Conservation (phyloP, 2,329 filamentous ascomycete species). For the Colletotrichum camelliae region DNA sequence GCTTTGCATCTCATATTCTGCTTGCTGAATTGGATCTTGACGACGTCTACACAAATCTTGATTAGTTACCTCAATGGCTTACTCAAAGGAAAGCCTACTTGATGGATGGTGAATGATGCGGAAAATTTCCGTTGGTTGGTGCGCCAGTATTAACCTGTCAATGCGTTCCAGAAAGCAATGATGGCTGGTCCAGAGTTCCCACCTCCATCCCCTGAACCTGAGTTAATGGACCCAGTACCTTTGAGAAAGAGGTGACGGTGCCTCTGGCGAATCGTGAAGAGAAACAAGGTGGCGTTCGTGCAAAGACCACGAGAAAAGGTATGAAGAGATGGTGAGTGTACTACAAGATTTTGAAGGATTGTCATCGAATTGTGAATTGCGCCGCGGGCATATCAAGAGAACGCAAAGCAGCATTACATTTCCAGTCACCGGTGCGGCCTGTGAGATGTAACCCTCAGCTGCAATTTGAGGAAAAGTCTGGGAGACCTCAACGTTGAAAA, state of each 20-base stretch:
- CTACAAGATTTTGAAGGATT: constrained; percentile 98
- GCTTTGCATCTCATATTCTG: constrained; percentile 97
- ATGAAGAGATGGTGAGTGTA: constrained; percentile 99
- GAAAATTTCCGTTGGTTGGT: constrained; percentile 85
- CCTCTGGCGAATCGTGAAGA: constrained; percentile 78
- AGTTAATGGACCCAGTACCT: constrained; percentile 92
- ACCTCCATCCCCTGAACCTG: constrained; percentile 95
- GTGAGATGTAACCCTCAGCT: constrained; percentile 87
- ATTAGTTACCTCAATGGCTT: too few relatives aligned
- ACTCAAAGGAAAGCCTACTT: constrained; percentile 62
- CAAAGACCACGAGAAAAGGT: constrained; percentile 89
- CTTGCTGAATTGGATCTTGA: constrained; percentile 97
- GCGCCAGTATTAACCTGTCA: constrained; percentile 86
- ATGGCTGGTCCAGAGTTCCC: constrained; percentile 87
- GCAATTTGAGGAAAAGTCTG: constrained; percentile 58
- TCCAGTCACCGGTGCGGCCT: constrained; percentile 90
- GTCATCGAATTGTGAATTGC: constrained; percentile 90
- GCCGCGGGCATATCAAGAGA: constrained; percentile 96
- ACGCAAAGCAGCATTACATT: constrained; percentile 99
- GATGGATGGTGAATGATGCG: constrained; percentile 82
- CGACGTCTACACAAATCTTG: constrained; percentile 63
- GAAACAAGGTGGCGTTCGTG: constrained; percentile 95
- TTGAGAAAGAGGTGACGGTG: constrained; percentile 84
- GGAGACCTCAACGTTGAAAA: too few relatives aligned
- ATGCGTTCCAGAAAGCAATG: constrained; percentile 88